Evolutionary conservation across 2,329 filamentous ascomycete species (phyloP).

Genomic region (Chaetomium sp.): DNA sequence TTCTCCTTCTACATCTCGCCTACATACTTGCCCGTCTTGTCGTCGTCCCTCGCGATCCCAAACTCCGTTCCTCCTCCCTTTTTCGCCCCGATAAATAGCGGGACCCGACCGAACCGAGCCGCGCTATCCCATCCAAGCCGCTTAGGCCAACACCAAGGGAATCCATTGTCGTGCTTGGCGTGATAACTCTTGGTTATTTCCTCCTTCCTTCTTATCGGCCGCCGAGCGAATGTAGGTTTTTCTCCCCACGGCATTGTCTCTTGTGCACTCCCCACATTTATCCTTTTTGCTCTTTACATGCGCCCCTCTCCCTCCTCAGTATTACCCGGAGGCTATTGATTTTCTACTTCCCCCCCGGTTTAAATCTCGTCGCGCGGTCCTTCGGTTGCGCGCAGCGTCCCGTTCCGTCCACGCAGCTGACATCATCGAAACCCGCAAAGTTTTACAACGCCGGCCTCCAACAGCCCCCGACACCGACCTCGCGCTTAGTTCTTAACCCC

Average conservation of each 20-base stretch:
- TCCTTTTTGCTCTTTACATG: not conserved
- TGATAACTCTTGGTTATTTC: conserved; percentile 11
- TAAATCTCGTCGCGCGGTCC: not conserved
- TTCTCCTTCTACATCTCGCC: not conserved
- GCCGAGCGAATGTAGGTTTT: conserved; percentile 14
- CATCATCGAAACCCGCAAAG: conserved; percentile 18
- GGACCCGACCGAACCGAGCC: not conserved
- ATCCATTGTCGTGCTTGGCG: conserved; percentile 16
- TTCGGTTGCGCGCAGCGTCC: not conserved
- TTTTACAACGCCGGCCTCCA: conserved; percentile 3
- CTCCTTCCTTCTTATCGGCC: conserved; percentile 15
- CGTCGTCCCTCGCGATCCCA: not conserved
- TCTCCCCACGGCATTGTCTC: not conserved
- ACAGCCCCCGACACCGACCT: conserved; percentile 5
- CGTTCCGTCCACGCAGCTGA: conserved; percentile 16
- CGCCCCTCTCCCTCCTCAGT: not conserved
- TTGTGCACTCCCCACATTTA: conserved; percentile 12
- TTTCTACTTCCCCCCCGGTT: not conserved
- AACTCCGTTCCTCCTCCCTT: not conserved
- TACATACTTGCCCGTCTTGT: not conserved
- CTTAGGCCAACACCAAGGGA: conserved; percentile 2
- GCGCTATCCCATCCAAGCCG: conserved; percentile 5
- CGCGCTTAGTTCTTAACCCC: not conserved
- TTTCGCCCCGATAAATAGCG: not conserved
- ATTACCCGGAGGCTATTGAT: not conserved